Percentiles rank a stretch among this genome's conserved stretches.
phyloP scores from a whole-genome alignment of 345 rosid species.

The Syzygium aromaticum region DNA sequence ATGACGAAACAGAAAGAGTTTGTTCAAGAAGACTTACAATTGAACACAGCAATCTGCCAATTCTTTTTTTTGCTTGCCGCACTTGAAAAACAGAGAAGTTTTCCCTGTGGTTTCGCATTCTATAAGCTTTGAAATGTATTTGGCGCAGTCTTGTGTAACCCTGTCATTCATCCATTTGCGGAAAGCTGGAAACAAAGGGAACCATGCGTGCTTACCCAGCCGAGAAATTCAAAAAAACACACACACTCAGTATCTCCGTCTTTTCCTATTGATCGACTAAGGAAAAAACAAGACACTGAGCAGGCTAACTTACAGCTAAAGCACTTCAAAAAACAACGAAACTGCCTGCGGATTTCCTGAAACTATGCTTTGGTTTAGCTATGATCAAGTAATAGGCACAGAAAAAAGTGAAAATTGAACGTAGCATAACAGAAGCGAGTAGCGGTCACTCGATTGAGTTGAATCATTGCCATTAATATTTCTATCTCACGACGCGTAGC shows the following conservation, averaged over 20 bases:
- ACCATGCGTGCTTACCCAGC: not conserved
- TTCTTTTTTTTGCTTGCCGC: constrained; percentile 73
- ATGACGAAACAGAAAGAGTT: not conserved
- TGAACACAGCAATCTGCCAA: constrained; percentile 70
- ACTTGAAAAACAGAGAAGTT: too few species aligned
- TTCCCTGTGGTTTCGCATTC: constrained; percentile 80
- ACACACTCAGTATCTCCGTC: not conserved
- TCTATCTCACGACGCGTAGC: too few species aligned
- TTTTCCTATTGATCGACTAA: not conserved
- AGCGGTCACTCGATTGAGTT: not conserved
- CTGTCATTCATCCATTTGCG: constrained; percentile 85
- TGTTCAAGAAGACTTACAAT: constrained; percentile 32
- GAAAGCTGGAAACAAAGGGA: constrained; percentile 30
- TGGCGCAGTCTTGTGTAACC: constrained; percentile 16
- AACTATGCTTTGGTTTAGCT: not conserved
- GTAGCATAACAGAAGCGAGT: not conserved
- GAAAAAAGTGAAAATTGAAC: not conserved
- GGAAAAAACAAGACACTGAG: not conserved
- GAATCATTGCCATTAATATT: not conserved
- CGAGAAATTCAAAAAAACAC: not conserved
- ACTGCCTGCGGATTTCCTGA: not conserved
- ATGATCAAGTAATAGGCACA: not conserved
- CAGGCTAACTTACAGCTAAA: not conserved
- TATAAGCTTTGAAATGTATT: constrained; percentile 55
- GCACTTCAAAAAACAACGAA: not conserved